These are phyloP conservation scores for Syncephalastrum contaminatum DNA, from an alignment of 371 early-diverging fungal species.

Conservation along the genomic window DNA sequence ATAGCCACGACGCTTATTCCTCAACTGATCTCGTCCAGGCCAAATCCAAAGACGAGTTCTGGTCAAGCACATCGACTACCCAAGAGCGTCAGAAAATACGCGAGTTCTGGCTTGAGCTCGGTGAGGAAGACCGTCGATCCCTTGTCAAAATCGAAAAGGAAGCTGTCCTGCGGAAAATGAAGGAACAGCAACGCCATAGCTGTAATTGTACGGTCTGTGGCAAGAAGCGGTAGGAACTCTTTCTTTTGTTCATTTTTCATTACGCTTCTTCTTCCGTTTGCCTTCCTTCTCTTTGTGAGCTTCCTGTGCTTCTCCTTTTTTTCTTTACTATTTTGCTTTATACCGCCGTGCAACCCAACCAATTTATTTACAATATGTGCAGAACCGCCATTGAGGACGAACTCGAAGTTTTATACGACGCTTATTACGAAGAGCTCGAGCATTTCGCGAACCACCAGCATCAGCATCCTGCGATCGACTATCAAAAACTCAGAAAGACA, in stretches of 20 bases:
- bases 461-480: slow-evolving; percentile 24
- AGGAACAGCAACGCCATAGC: slow-evolving; percentile 89
- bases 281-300: too few relatives aligned
- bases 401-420: slow-evolving; percentile 86
- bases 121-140: slow-evolving; percentile 80
- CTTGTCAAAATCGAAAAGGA: slow-evolving; percentile 90
- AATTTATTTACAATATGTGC: not conserved
- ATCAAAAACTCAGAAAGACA: not conserved
- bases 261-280: slow-evolving; percentile 1
- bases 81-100: slow-evolving; percentile 85
- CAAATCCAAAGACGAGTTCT: slow-evolving; percentile 48
- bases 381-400: slow-evolving; percentile 91
- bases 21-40: too few relatives aligned
- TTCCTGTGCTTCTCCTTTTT: too few relatives aligned
- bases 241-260: not conserved
- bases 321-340: not conserved
- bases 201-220: slow-evolving; percentile 91
- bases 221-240: slow-evolving; percentile 64
- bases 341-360: too few relatives aligned
- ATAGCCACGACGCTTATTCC: too few relatives aligned
- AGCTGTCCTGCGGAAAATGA: slow-evolving; percentile 87
- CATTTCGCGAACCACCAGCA: slow-evolving; percentile 82
- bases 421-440: slow-evolving; percentile 90
- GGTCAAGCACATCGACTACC: slow-evolving; percentile 70
- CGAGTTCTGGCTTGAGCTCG: slow-evolving; percentile 87